Evolutionary conservation across 1,284 basidiomycete genomes (phyloP).

Genomic region (Pterula multifida): DNA sequence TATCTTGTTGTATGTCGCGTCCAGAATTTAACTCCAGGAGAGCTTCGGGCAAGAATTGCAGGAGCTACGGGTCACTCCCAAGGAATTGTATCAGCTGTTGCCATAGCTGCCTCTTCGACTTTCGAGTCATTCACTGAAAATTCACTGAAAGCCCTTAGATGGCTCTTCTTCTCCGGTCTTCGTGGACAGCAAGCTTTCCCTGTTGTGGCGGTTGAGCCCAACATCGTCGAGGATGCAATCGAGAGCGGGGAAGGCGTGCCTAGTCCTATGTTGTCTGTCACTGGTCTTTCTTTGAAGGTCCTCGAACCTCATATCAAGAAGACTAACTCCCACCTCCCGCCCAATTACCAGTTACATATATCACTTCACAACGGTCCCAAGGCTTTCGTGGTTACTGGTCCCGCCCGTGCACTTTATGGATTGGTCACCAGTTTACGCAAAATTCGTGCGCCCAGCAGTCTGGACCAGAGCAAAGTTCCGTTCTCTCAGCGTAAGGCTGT

Average conservation of each 20-base stretch:
- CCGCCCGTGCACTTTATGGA: conserved; percentile 86
- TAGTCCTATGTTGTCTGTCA: conserved; percentile 87
- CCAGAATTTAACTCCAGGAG: conserved; percentile 64
- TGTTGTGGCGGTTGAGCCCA: conserved; percentile 82
- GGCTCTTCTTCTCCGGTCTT: conserved; percentile 90
- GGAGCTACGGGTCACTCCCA: conserved; percentile 96
- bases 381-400: conserved; percentile 90
- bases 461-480: conserved; percentile 89
- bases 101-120: conserved; percentile 70
- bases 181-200: conserved; percentile 94
- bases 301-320: conserved; percentile 77
- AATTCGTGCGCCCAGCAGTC: conserved; percentile 74
- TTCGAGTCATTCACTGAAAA: conserved; percentile 70
- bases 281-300: conserved; percentile 69
- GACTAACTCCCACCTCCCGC: conserved; percentile 80
- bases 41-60: conserved; percentile 65
- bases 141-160: conserved; percentile 74
- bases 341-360: conserved; percentile 71
- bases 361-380: conserved; percentile 89
- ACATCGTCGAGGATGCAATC: conserved; percentile 77
- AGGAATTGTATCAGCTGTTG: conserved; percentile 88
- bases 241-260: conserved; percentile 91
- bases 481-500: conserved; percentile 93
- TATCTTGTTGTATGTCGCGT: conserved; percentile 78
- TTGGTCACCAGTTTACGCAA: conserved; percentile 87